Evolutionary conservation across 306 rosid genomes (phyloP).

Genomic region (Ceratonia siliqua): DNA sequence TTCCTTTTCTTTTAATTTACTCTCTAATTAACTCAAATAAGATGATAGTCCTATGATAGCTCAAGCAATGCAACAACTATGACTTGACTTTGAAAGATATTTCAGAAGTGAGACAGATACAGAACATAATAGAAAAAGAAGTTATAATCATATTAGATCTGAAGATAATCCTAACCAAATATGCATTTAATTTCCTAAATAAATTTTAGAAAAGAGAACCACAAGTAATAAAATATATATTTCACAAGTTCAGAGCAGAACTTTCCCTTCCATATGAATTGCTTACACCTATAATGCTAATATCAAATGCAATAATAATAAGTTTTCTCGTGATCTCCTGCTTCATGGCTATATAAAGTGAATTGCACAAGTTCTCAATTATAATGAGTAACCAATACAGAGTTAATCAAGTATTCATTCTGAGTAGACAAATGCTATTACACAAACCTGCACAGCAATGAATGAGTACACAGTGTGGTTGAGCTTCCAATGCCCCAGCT

Average conservation of each 20-base stretch:
- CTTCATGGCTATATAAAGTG: slow-evolving; percentile 23
- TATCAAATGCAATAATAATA: neutral
- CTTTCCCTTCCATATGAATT: neutral
- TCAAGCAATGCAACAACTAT: neutral
- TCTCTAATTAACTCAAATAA: neutral
- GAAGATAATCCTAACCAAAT: slow-evolving; percentile 21
- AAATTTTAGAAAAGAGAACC: neutral
- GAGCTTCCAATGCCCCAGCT: slow-evolving; percentile 98
- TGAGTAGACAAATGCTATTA: slow-evolving; percentile 25
- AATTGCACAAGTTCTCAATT: slow-evolving; percentile 2
- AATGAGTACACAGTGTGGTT: slow-evolving; percentile 91
- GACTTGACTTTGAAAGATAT: neutral
- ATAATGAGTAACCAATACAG: neutral
- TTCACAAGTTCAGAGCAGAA: slow-evolving; percentile 1
- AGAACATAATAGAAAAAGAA: neutral
- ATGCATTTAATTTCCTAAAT: slow-evolving; percentile 16
- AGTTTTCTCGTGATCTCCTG: neutral
- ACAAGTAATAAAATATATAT: neutral
- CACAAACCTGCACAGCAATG: slow-evolving; percentile 90
- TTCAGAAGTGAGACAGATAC: slow-evolving; percentile 1
- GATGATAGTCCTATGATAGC: neutral
- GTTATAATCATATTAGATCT: slow-evolving; percentile 12
- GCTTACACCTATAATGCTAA: neutral
- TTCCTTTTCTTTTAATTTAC: neutral
- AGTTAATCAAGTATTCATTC: slow-evolving; percentile 16